Evolutionary conservation across 768 basidiomycete species (phyloP).

Genomic region (Suillus subluteus): DNA sequence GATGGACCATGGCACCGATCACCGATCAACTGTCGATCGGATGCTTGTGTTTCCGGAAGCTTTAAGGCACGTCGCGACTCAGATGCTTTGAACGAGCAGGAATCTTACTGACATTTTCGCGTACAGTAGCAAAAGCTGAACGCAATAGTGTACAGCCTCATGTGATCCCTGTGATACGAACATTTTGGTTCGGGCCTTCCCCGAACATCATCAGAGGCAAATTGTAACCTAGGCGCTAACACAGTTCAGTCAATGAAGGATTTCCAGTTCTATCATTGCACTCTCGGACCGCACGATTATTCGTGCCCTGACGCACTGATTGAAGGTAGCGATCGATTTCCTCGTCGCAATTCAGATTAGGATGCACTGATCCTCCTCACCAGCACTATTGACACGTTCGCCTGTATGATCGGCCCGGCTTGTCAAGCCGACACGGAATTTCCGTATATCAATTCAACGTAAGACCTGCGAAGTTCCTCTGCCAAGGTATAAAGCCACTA

Average conservation of each 20-base stretch:
- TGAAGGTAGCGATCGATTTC: not conserved
- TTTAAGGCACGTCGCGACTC: not conserved
- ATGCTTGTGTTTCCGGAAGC: not conserved
- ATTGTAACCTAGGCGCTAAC: not conserved
- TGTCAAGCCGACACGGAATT: not conserved
- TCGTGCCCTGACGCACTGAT: not conserved
- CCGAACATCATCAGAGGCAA: not conserved
- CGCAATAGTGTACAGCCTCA: not conserved
- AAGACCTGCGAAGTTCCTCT: not conserved
- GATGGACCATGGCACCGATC: not conserved
- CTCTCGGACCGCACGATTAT: not conserved
- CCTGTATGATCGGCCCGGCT: not conserved
- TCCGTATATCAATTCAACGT: not conserved
- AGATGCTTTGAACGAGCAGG: not conserved
- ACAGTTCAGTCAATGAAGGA: not conserved
- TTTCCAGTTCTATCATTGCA: not conserved
- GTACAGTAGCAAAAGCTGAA: not conserved
- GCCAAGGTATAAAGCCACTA: not conserved
- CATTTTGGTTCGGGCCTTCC: not conserved
- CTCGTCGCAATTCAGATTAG: not conserved
- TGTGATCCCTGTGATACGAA: not conserved
- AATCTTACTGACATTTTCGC: not conserved
- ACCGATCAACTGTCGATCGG: not conserved
- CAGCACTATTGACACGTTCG: not conserved
- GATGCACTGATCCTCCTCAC: not conserved